A percentile compares a stretch with the other conserved stretches of the same genome.
Evolutionary conservation across 148 eudicot genomes (phyloP).

Genomic region (Rhododendron henanense): DNA sequence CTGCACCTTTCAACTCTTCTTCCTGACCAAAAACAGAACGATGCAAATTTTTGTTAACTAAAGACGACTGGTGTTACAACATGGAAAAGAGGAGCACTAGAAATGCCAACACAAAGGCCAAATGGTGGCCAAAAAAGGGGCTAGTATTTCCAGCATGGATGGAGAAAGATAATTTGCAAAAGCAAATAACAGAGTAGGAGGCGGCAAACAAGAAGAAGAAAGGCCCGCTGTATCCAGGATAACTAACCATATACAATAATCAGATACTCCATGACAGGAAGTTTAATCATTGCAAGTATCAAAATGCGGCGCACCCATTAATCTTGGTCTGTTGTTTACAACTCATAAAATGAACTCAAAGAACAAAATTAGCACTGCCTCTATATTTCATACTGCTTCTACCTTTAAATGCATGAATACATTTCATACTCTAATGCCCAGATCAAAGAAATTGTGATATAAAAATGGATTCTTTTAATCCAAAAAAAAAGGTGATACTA

Average conservation of each 20-base stretch:
- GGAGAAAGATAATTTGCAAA: neutral
- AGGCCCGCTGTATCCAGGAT: neutral
- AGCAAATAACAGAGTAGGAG: neutral
- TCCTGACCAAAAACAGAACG: slow-evolving; percentile 48
- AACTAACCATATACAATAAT: neutral
- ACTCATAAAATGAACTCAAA: neutral
- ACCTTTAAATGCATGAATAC: neutral
- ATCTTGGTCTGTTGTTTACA: neutral
- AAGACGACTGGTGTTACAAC: neutral
- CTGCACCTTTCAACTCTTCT: slow-evolving; percentile 96
- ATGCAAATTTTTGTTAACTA: neutral
- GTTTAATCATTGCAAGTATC: neutral
- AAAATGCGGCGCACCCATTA: neutral
- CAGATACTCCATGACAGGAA: neutral
- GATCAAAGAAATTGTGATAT: neutral
- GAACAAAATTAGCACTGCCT: neutral
- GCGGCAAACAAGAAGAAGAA: neutral
- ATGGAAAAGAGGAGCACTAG: neutral
- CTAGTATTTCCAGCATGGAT: neutral
- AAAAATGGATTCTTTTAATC: neutral
- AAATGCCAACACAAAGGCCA: neutral
- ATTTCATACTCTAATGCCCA: neutral
- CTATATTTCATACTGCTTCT: neutral
- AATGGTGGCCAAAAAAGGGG: neutral
- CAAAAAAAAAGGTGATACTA: neutral